Evolutionary conservation across 176 grass and related monocot species (phyloP), one percentile per base, ranked within the genome.

Genomic region (Stipa capillata): DNA sequence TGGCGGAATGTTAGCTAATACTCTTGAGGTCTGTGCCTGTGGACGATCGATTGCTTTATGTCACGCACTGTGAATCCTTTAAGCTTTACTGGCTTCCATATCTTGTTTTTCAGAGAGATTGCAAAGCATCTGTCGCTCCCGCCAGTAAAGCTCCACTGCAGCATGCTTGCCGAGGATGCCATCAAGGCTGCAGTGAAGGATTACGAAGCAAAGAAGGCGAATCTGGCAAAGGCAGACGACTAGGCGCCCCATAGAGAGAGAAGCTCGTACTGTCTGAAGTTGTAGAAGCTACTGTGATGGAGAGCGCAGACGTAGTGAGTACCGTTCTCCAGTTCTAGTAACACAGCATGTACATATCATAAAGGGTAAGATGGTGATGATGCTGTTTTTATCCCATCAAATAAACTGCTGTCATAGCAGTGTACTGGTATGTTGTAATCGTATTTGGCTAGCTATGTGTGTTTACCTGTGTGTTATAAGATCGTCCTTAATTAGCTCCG

Each of bases 101-200:
- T 32, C 4, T 40, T 65, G 2, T 74, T 58, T 84, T 83, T 9
- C 82, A 93, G 91, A 29, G 88, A 97, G 70, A 97, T 93, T 21
- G 91, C 90, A 7, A 97, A 97, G 74, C 91, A 97, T 65, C 65
- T 93, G 5, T 93, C 94, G 13, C 90, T 93, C 32, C 94, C 91
- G 16, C 88, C 90, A 7, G 94, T 93, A 15, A 97, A 97, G 67
- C 88, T 97, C n/a, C 91, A 97, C 67, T 97, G 94, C 84, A 93
- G 91, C 83, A 97, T 97, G 94, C 91, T 97, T 13, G 94, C 91
- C 1, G 94, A 97, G 77, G 94, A 97, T 77, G 94, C 91, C 7
- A 97, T 93, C 69, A 97, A 91, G 67, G 86, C 94, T 21, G 94
- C 94, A 0, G 86, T 97, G 10, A 93, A 89, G 72, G 91, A 97